Conservation (phyloP, 108 stramenopile genomes). For the Chaetoceros tenuissimus region DNA sequence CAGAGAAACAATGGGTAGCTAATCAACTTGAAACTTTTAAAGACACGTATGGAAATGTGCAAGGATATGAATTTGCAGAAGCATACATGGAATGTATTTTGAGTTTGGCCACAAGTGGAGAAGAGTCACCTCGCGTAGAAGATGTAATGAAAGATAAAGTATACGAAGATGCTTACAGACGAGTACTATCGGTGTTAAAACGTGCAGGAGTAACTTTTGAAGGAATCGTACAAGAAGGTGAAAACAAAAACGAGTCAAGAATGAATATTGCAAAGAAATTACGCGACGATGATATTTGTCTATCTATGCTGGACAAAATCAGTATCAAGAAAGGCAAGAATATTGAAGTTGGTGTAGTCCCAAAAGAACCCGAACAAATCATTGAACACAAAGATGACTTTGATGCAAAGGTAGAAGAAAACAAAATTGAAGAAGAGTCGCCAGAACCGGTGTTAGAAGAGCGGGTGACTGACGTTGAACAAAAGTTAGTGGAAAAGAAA, state of each 20-base stretch:
- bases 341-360: background rate
- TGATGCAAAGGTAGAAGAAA: conserved; percentile 11
- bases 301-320: conserved; percentile 75
- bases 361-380: background rate
- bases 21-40: conserved; percentile 63
- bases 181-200: conserved; percentile 59
- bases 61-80: conserved; percentile 60
- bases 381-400: conserved; percentile 14
- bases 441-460: conserved; percentile 13
- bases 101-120: conserved; percentile 64
- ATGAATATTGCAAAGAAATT: conserved; percentile 46
- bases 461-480: conserved; percentile 13
- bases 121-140: conserved; percentile 56
- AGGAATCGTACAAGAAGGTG: too few relatives aligned
- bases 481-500: conserved; percentile 11
- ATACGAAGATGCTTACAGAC: conserved; percentile 59
- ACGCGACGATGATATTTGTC: conserved; percentile 71
- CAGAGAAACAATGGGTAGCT: conserved; percentile 53
- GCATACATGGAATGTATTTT: conserved; percentile 74
- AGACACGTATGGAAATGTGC: conserved; percentile 43
- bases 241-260: conserved; percentile 24
- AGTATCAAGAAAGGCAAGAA: conserved; percentile 12
- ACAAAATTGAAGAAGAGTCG: conserved; percentile 13
- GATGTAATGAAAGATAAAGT: conserved; percentile 54
- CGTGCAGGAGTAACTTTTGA: conserved; percentile 62